Conservation (phyloP, 169 alveolate genomes). For the Plasmodium sp. region DNA sequence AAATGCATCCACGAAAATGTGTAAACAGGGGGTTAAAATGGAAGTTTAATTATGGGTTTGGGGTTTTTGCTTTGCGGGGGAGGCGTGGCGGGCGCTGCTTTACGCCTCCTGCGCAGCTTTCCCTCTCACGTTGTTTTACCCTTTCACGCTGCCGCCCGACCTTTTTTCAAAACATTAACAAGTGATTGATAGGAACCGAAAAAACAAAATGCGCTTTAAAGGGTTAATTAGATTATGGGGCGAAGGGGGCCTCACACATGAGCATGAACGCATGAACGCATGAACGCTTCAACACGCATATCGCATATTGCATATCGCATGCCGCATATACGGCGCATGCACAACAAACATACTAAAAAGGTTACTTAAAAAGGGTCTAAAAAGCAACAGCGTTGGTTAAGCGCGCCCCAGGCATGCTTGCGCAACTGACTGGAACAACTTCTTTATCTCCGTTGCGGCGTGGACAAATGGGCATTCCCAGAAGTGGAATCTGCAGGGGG, state of each 20-base stretch:
- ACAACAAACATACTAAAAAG: constrained; percentile 49
- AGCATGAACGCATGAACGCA: background rate
- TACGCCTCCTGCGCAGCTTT: background rate
- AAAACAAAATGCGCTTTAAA: constrained; percentile 3
- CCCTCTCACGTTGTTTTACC: background rate
- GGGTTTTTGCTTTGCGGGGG: background rate
- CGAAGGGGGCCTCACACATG: background rate
- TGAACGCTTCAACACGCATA: constrained; percentile 5
- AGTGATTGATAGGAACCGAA: background rate
- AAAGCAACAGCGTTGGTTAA: constrained; percentile 7
- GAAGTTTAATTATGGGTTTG: background rate
- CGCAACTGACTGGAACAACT: constrained; percentile 81
- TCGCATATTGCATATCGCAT: background rate
- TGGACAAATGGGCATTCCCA: constrained; percentile 83
- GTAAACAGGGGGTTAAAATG: background rate
- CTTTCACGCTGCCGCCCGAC: background rate
- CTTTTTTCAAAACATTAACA: background rate
- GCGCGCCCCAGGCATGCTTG: constrained; percentile 79
- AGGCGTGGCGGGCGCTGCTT: background rate
- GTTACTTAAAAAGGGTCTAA: constrained; percentile 26
- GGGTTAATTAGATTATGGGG: background rate
- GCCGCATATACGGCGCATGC: background rate
- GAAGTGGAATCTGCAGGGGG: constrained; percentile 70
- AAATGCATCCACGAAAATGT: background rate
- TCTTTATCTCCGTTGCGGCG: constrained; percentile 83